Conservation (phyloP, 306 rosid genomes). For the Inga leiocalycina region DNA sequence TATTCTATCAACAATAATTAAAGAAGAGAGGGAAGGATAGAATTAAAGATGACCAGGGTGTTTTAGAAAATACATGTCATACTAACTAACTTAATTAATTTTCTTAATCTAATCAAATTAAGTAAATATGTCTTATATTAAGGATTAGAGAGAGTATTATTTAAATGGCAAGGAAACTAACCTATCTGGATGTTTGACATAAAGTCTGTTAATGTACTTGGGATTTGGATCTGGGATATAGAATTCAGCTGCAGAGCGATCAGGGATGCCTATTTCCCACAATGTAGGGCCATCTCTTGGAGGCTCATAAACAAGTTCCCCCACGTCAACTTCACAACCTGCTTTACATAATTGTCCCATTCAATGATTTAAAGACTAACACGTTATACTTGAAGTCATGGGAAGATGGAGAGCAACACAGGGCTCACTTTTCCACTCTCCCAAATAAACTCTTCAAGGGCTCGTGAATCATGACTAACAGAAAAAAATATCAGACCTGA, state of each 20-base stretch:
- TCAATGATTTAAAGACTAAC: neutral
- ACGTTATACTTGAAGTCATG: conserved; percentile 1
- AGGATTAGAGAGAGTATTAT: neutral
- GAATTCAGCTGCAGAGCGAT: conserved; percentile 79
- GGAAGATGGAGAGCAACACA: neutral
- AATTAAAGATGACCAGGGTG: too few relatives aligned
- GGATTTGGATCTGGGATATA: conserved; percentile 75
- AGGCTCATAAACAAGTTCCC: conserved; percentile 59
- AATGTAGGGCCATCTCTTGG: conserved; percentile 77
- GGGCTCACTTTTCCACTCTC: neutral
- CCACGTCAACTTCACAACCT: conserved; percentile 55
- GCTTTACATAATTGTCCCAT: neutral
- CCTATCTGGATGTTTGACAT: conserved; percentile 71
- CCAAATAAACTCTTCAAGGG: neutral
- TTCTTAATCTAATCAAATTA: too few relatives aligned
- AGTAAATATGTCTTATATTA: too few relatives aligned
- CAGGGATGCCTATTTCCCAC: conserved; percentile 88
- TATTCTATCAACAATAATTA: too few relatives aligned
- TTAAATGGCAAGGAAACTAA: conserved; percentile 26
- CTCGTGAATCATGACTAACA: neutral
- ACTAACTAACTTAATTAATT: too few relatives aligned
- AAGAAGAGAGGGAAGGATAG: too few relatives aligned
- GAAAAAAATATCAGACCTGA: conserved; percentile 45
- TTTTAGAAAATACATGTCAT: too few relatives aligned
- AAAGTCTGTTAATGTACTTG: conserved; percentile 59